phyloP scores from a whole-genome alignment of 495 filamentous ascomycete genomes.

The Bacidia rubella region DNA sequence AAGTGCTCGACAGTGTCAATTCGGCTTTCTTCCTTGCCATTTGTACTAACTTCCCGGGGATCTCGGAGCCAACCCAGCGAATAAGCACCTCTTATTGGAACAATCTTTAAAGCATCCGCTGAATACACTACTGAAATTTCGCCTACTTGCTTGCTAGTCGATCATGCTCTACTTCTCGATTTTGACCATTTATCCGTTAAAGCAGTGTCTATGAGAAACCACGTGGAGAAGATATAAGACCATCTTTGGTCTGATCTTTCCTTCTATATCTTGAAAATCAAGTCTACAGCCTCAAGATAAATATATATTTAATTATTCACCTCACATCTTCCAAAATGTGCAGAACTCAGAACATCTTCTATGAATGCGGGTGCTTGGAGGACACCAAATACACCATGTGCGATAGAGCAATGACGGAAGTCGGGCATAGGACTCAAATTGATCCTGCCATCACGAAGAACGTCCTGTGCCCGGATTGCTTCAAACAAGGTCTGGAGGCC shows the following conservation, averaged over 20 bases:
- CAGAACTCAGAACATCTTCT: constrained; percentile 13
- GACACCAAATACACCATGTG: constrained; percentile 17
- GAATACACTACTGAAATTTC: too few species aligned
- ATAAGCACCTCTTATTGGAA: not conserved
- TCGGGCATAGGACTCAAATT: constrained; percentile 10
- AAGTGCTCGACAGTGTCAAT: not conserved
- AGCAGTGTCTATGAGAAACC: too few species aligned
- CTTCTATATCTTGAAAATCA: not conserved
- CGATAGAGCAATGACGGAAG: constrained; percentile 13
- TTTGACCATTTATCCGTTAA: too few species aligned
- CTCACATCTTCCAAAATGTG: constrained; percentile 8
- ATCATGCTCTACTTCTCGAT: too few species aligned
- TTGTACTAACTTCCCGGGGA: not conserved
- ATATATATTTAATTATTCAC: too few species aligned
- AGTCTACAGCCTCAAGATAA: not conserved
- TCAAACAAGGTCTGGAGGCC: constrained; percentile 9
- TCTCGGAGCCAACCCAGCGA: not conserved
- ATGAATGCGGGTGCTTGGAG: constrained; percentile 13
- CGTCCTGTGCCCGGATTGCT: constrained; percentile 11
- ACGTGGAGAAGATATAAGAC: too few species aligned
- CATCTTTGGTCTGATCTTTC: too few species aligned
- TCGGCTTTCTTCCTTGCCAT: not conserved
- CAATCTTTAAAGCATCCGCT: too few species aligned
- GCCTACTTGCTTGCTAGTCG: too few species aligned
- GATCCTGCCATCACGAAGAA: constrained; percentile 5